phyloP scores from a whole-genome alignment of 1,139 yeast species.

The Saccharomyces hybrid region DNA sequence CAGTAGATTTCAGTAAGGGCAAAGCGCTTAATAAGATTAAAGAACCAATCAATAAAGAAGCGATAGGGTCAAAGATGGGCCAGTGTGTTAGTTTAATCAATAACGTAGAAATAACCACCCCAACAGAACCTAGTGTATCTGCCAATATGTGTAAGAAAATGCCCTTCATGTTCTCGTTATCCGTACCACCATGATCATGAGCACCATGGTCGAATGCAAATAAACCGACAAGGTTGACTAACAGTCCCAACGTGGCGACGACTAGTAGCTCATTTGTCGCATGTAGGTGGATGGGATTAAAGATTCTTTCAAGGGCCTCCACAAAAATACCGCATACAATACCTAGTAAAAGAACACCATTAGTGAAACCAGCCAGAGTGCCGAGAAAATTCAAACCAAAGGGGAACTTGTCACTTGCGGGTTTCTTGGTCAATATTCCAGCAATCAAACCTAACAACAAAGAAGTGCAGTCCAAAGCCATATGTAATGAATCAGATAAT shows the following conservation, averaged over 20 bases:
- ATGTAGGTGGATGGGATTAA: constrained; percentile 67
- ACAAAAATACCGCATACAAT: constrained; percentile 82
- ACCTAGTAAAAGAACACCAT: constrained; percentile 80
- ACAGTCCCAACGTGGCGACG: constrained; percentile 74
- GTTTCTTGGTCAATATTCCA: constrained; percentile 52
- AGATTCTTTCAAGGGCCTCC: constrained; percentile 77
- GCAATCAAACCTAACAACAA: constrained; percentile 85
- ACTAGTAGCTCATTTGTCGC: constrained; percentile 79
- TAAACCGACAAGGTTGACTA: constrained; percentile 86
- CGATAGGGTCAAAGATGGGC: constrained; percentile 76
- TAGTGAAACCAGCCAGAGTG: constrained; percentile 89
- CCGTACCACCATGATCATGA: constrained; percentile 33
- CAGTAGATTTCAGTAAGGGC: constrained; percentile 77
- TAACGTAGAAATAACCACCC: constrained; percentile 82
- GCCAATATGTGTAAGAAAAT: constrained; percentile 88
- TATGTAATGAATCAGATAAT: constrained; percentile 86
- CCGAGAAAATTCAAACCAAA: constrained; percentile 82
- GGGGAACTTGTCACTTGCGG: constrained; percentile 67
- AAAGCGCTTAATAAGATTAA: constrained; percentile 74
- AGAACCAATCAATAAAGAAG: constrained; percentile 78
- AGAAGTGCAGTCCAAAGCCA: constrained; percentile 92
- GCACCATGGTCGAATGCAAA: constrained; percentile 79
- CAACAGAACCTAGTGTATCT: constrained; percentile 93
- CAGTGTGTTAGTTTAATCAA: constrained; percentile 51
- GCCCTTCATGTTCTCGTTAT: constrained; percentile 88